Conservation (phyloP, 169 alveolate genomes). For the Plasmodium adleri region DNA sequence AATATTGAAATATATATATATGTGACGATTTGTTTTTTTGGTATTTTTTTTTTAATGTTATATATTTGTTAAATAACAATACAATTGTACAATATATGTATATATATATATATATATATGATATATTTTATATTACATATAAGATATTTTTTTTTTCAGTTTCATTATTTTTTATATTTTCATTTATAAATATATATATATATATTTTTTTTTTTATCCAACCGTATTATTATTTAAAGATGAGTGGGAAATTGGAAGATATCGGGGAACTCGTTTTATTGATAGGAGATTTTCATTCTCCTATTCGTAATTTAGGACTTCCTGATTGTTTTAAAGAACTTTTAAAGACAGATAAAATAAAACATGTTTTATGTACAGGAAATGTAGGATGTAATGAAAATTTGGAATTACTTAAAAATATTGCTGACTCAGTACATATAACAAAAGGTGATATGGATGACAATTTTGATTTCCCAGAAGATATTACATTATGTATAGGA, state of each 20-base stretch:
- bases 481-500: constrained; percentile 83
- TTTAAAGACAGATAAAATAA: constrained; percentile 85
- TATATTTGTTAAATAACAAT: too few species aligned
- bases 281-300: constrained; percentile 87
- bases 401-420: constrained; percentile 81
- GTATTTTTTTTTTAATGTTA: too few species aligned
- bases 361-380: constrained; percentile 86
- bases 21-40: too few species aligned
- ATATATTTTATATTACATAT: background rate
- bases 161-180: background rate
- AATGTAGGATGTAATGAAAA: constrained; percentile 85
- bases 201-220: background rate
- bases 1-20: too few species aligned
- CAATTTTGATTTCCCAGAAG: constrained; percentile 81
- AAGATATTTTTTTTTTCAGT: too few species aligned
- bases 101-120: background rate
- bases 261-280: constrained; percentile 83
- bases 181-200: constrained; percentile 3
- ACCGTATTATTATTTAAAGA: background rate
- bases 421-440: constrained; percentile 85
- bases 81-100: too few species aligned
- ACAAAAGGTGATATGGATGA: constrained; percentile 87
- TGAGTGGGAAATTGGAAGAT: constrained; percentile 75
- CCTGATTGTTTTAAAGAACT: constrained; percentile 86
- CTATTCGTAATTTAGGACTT: constrained; percentile 83